Evolutionary conservation across 177 flowering plant species (phyloP).

Genomic region (Vitis hybrid): DNA sequence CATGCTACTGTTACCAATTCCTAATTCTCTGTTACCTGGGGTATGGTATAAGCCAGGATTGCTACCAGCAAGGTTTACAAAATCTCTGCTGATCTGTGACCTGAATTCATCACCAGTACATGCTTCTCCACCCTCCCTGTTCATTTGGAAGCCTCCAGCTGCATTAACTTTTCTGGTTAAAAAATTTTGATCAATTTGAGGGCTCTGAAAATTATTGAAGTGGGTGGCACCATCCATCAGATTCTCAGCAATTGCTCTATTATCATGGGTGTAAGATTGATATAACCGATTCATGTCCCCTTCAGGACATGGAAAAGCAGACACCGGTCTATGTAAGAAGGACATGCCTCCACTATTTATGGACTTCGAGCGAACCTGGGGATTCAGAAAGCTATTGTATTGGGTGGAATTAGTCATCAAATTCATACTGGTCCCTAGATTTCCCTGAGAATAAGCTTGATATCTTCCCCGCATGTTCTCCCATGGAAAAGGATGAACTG

Average conservation of each 20-base stretch:
- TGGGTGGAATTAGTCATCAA: not conserved
- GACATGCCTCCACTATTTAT: not conserved
- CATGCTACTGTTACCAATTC: not conserved
- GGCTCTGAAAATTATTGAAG: constrained; percentile 5
- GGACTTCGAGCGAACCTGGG: not conserved
- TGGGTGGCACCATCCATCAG: not conserved
- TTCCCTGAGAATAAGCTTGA: not conserved
- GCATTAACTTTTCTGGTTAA: not conserved
- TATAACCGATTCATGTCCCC: not conserved
- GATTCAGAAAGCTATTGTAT: not conserved
- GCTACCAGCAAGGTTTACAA: constrained; percentile 1
- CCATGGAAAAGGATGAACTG: not conserved
- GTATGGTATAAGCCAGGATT: constrained; percentile 1
- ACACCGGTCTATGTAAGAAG: not conserved
- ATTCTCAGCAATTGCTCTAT: not conserved
- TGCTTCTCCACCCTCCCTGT: constrained; percentile 9
- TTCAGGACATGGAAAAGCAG: not conserved
- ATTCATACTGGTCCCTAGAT: not conserved
- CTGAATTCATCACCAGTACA: not conserved
- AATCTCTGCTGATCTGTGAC: not conserved
- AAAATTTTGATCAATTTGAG: constrained; percentile 1
- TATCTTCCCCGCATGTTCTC: not conserved
- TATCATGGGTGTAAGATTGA: not conserved
- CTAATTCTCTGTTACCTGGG: not conserved
- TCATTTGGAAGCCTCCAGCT: constrained; percentile 10